A percentile compares a stretch with the other conserved stretches of the same genome.
Evolutionary conservation across 306 rosid genomes (phyloP).

Genomic region (Pyrus communis): DNA sequence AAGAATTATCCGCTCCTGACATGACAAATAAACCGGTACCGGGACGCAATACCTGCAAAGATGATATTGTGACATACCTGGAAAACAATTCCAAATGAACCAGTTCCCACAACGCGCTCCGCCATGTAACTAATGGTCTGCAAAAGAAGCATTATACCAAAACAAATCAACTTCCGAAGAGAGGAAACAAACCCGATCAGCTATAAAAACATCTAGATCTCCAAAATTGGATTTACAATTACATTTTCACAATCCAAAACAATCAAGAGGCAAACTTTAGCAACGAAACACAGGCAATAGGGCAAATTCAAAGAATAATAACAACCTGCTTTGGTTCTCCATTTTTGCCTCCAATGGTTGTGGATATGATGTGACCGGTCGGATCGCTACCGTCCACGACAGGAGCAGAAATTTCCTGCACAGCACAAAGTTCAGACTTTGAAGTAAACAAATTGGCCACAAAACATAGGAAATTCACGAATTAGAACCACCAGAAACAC

Average conservation of each 20-base stretch:
- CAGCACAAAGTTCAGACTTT: constrained; percentile 7
- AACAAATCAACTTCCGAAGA: constrained; percentile 24
- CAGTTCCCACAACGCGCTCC: constrained; percentile 84
- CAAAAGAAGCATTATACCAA: constrained; percentile 20
- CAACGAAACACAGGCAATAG: neutral
- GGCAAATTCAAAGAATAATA: constrained; percentile 6
- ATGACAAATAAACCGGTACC: neutral
- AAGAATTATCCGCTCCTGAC: constrained; percentile 1
- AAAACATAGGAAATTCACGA: neutral
- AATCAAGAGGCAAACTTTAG: neutral
- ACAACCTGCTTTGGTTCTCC: constrained; percentile 95
- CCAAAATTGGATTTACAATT: neutral
- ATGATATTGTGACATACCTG: constrained; percentile 45
- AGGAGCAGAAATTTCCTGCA: constrained; percentile 75
- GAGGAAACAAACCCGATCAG: neutral
- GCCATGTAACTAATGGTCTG: constrained; percentile 99
- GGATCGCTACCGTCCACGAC: constrained; percentile 75
- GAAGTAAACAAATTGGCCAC: neutral
- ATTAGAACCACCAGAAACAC: neutral
- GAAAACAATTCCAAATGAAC: constrained; percentile 93
- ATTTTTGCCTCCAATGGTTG: constrained; percentile 93
- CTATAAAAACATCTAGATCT: neutral
- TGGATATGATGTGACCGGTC: constrained; percentile 89
- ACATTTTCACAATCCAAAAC: neutral
- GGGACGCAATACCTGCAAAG: neutral